Evolutionary conservation across 139 green algal genomes (phyloP).

Genomic region (Coelastrella sp.): DNA sequence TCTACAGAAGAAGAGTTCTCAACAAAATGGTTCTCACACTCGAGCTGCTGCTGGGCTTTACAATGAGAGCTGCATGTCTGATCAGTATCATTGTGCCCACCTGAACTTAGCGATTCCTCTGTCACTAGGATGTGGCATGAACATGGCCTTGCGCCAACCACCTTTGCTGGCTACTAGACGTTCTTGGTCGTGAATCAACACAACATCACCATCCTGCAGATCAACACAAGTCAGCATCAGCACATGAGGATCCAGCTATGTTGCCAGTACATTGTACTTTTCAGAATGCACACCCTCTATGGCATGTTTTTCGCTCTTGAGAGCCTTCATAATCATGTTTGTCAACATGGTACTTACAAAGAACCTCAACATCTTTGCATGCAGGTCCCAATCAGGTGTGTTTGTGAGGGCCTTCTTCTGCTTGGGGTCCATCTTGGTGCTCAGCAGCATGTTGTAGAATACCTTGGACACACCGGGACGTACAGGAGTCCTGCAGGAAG

Average conservation of each 20-base stretch:
- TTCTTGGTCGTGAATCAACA: conserved; percentile 1
- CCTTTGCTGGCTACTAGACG: not conserved
- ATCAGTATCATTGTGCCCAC: not conserved
- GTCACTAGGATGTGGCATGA: conserved; percentile 6
- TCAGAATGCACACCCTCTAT: not conserved
- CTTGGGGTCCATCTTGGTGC: conserved; percentile 24
- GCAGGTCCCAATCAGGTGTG: not conserved
- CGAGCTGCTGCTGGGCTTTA: no score
- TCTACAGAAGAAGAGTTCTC: no score
- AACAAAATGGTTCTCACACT: no score
- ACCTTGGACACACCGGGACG: not conserved
- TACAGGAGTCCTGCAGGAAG: not conserved
- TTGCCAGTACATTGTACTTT: no score
- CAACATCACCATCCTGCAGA: conserved; percentile 24
- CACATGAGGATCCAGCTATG: no score
- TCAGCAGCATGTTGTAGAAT: conserved; percentile 20
- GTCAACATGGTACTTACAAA: not conserved
- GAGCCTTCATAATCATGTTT: not conserved
- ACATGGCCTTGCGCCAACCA: conserved; percentile 2
- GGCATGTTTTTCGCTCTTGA: not conserved
- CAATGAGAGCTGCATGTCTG: no score
- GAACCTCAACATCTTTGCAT: conserved; percentile 12
- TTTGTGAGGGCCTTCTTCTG: not conserved
- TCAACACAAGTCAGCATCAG: no score
- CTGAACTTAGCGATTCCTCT: conserved; percentile 17